Conservation (phyloP, 1,139 yeast genomes). For the Blastobotrys proliferans region DNA sequence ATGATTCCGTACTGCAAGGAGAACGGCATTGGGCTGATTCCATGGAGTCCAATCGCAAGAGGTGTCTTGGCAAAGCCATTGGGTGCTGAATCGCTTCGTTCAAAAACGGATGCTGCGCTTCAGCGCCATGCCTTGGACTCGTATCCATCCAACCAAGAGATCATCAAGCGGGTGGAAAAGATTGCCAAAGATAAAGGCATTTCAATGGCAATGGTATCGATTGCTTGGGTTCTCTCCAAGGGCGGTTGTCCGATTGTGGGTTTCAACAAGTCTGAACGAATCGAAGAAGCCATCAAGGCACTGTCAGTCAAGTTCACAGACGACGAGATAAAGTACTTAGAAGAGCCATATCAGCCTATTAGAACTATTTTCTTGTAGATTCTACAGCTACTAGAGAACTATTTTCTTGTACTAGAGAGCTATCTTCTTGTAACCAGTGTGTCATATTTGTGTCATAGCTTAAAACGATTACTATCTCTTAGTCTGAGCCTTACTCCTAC, state of each 20-base stretch:
- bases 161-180: conserved; percentile 50
- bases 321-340: conserved; percentile 46
- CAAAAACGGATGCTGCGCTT: neutral
- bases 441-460: too few relatives aligned
- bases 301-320: conserved; percentile 42
- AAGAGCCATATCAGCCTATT: conserved; percentile 44
- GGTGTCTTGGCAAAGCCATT: conserved; percentile 46
- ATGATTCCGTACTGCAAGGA: conserved; percentile 51
- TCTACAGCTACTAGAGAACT: too few relatives aligned
- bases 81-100: neutral
- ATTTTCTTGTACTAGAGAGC: too few relatives aligned
- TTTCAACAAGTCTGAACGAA: conserved; percentile 44
- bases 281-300: conserved; percentile 51
- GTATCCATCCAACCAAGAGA: conserved; percentile 25
- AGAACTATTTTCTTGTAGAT: too few relatives aligned
- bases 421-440: too few relatives aligned
- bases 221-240: conserved; percentile 52
- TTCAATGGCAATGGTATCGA: conserved; percentile 52
- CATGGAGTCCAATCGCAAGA: conserved; percentile 51
- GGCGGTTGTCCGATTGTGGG: conserved; percentile 58
- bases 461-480: too few relatives aligned
- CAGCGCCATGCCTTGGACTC: neutral
- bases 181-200: conserved; percentile 45
- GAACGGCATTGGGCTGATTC: conserved; percentile 47
- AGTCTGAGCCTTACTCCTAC: too few relatives aligned